A percentile compares a stretch with the other conserved stretches of the same genome.
These are phyloP conservation scores for Eimeria praecox DNA, from an alignment of 169 alveolate genomes.

Conservation along the genomic window DNA sequence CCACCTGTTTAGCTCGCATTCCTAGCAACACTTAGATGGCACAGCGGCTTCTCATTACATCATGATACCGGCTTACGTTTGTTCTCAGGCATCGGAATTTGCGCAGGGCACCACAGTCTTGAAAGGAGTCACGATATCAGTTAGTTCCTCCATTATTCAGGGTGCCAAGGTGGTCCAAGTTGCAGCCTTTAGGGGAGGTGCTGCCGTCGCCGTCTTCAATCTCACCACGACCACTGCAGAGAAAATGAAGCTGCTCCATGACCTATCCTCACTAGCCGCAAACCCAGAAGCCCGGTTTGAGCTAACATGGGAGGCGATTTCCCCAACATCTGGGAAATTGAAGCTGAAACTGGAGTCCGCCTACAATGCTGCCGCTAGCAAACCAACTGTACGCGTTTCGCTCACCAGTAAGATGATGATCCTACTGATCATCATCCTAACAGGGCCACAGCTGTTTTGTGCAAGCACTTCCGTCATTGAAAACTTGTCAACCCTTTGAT, in stretches of 20 bases:
- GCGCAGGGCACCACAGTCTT: conserved; percentile 60
- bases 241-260: conserved; percentile 44
- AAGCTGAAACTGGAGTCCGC: conserved; percentile 37
- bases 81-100: conserved; percentile 43
- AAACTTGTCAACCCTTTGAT: not conserved
- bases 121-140: conserved; percentile 43
- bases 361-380: conserved; percentile 75
- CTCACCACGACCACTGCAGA: conserved; percentile 61
- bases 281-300: conserved; percentile 58
- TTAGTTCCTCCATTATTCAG: conserved; percentile 14
- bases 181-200: conserved; percentile 56
- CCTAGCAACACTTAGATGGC: not conserved
- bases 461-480: not conserved
- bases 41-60: not conserved
- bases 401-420: no score
- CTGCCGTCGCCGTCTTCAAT: conserved; percentile 48
- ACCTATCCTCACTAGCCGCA: conserved; percentile 32
- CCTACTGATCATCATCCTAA: no score
- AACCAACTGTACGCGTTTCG: conserved; percentile 16
- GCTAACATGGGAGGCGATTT: conserved; percentile 53
- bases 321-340: conserved; percentile 42
- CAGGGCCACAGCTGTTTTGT: no score
- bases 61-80: not conserved
- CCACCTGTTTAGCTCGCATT: not conserved
- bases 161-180: conserved; percentile 41